Evolutionary conservation across 768 basidiomycete genomes (phyloP).

Genomic region (Rhizopogon sp.): DNA sequence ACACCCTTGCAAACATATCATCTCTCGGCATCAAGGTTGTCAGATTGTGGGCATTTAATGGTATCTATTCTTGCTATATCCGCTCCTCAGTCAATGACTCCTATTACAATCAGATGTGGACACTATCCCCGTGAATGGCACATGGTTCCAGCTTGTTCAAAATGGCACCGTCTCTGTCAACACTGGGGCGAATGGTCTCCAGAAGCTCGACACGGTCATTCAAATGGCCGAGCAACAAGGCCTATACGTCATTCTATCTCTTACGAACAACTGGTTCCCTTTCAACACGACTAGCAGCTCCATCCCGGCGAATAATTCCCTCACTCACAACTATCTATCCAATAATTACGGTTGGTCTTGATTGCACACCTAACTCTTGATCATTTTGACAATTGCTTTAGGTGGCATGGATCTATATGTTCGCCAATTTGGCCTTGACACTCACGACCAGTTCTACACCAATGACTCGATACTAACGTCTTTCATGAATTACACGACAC

Average conservation of each 20-base stretch:
- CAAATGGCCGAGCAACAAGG: slow-evolving; percentile 49
- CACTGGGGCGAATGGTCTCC: slow-evolving; percentile 54
- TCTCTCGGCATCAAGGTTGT: slow-evolving; percentile 53
- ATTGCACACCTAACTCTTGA: neutral
- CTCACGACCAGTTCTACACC: slow-evolving; percentile 59
- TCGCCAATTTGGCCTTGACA: slow-evolving; percentile 33
- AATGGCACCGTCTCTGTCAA: slow-evolving; percentile 56
- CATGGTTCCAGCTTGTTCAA: slow-evolving; percentile 59
- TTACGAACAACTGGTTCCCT: slow-evolving; percentile 63
- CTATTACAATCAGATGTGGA: slow-evolving; percentile 38
- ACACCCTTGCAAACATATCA: slow-evolving; percentile 54
- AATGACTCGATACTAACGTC: slow-evolving; percentile 41
- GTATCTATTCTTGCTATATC: slow-evolving; percentile 20
- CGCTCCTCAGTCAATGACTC: neutral
- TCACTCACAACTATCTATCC: slow-evolving; percentile 50
- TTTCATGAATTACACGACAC: slow-evolving; percentile 54
- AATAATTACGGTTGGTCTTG: slow-evolving; percentile 51
- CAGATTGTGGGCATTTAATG: slow-evolving; percentile 72
- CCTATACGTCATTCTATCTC: slow-evolving; percentile 47
- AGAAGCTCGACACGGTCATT: slow-evolving; percentile 56
- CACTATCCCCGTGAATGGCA: slow-evolving; percentile 48
- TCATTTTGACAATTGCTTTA: slow-evolving; percentile 17
- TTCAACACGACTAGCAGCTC: slow-evolving; percentile 17
- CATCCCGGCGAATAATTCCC: slow-evolving; percentile 27
- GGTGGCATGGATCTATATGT: slow-evolving; percentile 69